Evolutionary conservation across 805 yeast genomes (phyloP), one percentile per base, ranked within the genome.

Genomic region (Candida parachauliodes): DNA sequence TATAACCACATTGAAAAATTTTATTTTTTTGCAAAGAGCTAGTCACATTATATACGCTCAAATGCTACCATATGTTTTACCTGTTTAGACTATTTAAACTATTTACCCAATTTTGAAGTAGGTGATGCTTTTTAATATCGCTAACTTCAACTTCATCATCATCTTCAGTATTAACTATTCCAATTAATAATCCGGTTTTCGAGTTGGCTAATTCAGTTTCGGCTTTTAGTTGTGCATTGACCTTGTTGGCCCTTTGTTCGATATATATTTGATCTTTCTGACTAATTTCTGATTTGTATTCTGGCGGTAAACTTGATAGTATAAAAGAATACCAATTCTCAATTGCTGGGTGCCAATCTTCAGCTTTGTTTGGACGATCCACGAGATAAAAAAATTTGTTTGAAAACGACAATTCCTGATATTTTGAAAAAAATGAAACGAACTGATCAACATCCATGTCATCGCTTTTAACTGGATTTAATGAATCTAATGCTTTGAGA

Each of bases 261-360:
- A 55, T 51, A n/a, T 50, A 49, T 12, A 62, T 52, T 40, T 62
- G 68, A 35, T 62, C 69, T 34, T 57, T 62, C 28, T 63, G 65
- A 28, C 67, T 57, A 17, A 65, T 40, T 20, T 52, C 57, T 10
- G 37, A 36, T 30, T 50, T 55, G n/a, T 46, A 51, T 18, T 47
- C 51, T 2, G 46, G 41, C 2, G 72, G 71, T 11, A 62, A 45
- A 1, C 62, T 50, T 24, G 42, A 36, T 2, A 28, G 14, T 17
- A 41, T 34, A 28, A 22, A 41, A 3, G 29, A 4, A 32, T 30
- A 37, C 44, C 44, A 41, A 12, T 17, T 27, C 28, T 41, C 44
- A 15, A 41, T 41, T 8, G 36, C 19, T 12, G 16, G n/a, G 19
- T 28, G 32, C 42, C 36, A 33, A 32, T 34, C 41, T 8, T 21